Conservation (phyloP, 1,284 basidiomycete genomes). For the Agroathelia rolfsii region DNA sequence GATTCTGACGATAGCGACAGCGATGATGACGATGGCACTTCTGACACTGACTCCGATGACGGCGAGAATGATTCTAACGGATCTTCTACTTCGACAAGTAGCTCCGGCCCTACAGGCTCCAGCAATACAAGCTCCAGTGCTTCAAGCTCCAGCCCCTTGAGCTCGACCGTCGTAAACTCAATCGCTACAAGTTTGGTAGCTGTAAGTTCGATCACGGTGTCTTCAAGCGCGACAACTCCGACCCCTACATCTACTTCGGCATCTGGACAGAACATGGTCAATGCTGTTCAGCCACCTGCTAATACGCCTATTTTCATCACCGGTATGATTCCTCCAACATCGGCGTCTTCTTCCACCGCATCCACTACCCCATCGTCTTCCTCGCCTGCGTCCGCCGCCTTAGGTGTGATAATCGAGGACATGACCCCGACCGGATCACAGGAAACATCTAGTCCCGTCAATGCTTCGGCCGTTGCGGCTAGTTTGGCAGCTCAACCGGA, state of each 20-base stretch:
- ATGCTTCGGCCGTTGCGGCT: too few relatives aligned
- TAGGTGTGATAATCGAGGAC: too few relatives aligned
- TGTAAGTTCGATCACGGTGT: constrained; percentile 5
- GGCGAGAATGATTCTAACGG: constrained; percentile 12
- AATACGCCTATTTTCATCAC: too few relatives aligned
- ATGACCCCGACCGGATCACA: too few relatives aligned
- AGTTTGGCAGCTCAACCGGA: too few relatives aligned
- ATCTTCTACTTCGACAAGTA: constrained; percentile 9
- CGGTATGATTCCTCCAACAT: too few relatives aligned
- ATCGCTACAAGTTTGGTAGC: constrained; percentile 7
- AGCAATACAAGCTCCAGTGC: too few relatives aligned
- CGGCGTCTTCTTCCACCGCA: constrained; percentile 5
- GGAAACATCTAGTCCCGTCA: too few relatives aligned
- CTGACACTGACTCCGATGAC: constrained; percentile 9
- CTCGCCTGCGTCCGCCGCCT: too few relatives aligned
- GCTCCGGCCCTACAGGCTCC: constrained; percentile 8
- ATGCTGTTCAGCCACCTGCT: too few relatives aligned
- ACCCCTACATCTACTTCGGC: constrained; percentile 10
- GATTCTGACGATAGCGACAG: constrained; percentile 2
- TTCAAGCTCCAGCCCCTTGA: too few relatives aligned
- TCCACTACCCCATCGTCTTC: too few relatives aligned
- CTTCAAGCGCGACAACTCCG: constrained; percentile 10
- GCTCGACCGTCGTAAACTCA: constrained; percentile 6
- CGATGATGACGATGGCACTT: constrained; percentile 5
- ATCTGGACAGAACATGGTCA: constrained; percentile 13